Evolutionary conservation across 805 yeast species (phyloP), one percentile per base, ranked within the genome.

Genomic region (Clavispora fructus): DNA sequence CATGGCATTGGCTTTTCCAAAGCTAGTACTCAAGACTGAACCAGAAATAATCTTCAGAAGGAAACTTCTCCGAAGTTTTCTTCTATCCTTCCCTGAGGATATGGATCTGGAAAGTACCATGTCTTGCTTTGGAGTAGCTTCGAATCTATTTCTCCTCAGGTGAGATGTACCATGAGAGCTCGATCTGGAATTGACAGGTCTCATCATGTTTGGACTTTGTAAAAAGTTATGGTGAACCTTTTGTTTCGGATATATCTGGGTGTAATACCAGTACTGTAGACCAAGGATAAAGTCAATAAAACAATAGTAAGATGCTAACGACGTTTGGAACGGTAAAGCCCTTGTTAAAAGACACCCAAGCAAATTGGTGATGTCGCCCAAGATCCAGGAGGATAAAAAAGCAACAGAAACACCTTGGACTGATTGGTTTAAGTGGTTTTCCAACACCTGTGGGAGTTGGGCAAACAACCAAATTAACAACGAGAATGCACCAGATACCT

Each of bases 311-410:
- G 77, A 48, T 0, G 95, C 87, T 14, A 90, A 68, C 19, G 82
- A 67, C 10, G 81, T 76, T 61, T 90, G 97, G 64, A 90, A 91
- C n/a, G 84, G 80, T 40, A 89, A 69, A 50, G 91, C 97, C 7
- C 78, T 61, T 0, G 96, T 89, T 40, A 89, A 60, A 0, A 87
- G 48, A 50, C 96, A 88, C 0, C 97, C 97, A 0, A 76, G 40
- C 27, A 83, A 63, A 39, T 80, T 75, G 8, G 81, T 73, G 17
- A 73, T 62, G 39, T 57, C 75, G 14, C 75, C 74, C 5, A 62
- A 53, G 32, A 68, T 62, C 73, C 74, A 67, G 49, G 63, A 61
- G 9, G 53, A 47, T 31, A 69, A 50, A 43, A 69, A 69, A 17
- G 59, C 45, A 0, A 60, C 40, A 31, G 69, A 64, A 1, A 69